Evolutionary conservation across 2,329 filamentous ascomycete genomes (phyloP), one percentile per base, ranked within the genome.

Genomic region (Diaporthe ilicicola): DNA sequence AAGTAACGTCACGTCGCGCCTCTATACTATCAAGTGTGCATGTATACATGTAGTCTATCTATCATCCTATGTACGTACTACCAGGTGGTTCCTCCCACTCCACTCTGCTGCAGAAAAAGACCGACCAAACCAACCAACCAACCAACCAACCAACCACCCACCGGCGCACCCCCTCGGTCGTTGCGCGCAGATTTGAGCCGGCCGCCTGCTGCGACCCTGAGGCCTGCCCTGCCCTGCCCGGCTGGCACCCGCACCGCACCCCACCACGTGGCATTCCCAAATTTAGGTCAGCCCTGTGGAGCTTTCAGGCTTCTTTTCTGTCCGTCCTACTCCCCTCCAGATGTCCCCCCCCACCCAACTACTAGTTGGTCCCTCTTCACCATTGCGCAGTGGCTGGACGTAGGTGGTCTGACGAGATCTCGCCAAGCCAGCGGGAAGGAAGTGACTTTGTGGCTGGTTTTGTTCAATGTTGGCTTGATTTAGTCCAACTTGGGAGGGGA

Each of bases 181-280:
- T 46, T 46, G 56, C 56, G 56, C 56, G 39, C 39, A 53, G 48
- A 54, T 42, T 42, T 53, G 39, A 54, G 64, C 64, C 64, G 64
- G 34, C 51, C 29, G 50, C 29, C 27, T 48, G 17, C 56, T 54
- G 61, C 44, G 51, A 42, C 44, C 42, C 12, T 54, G 27, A n/a
- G n/a, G n/a, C n/a, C 9, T 34, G 32, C 27, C 34, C 9, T 61
- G 29, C 22, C 42, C 29, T 37, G 55, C 37, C 55, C 29, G 55
- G 55, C 54, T 42, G 54, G 54, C 54, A 42, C 22, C 54, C n/a
- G 34, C n/a, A 27, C 54, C 54, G 13, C 54, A 17, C 55, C 37
- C 34, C 46, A 53, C 70, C 70, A 71, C 70, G 70, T 71, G 70
- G 70, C 42, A 27, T n/a, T 22, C 24, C 54, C 65, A 68, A 48